These are phyloP conservation scores for Fragaria nilgerrensis DNA, from an alignment of 306 rosid genomes.

Conservation along the genomic window DNA sequence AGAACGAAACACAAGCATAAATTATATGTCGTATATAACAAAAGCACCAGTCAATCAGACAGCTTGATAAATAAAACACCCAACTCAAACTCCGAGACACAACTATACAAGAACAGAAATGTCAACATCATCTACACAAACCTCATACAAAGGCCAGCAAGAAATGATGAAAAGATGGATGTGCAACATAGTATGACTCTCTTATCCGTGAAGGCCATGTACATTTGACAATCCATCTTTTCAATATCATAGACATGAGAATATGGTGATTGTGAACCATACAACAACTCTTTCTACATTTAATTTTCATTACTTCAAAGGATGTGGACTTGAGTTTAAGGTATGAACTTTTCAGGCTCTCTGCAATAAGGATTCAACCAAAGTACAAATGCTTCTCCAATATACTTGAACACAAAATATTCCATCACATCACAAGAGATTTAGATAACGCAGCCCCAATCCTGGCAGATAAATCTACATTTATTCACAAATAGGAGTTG, in stretches of 20 bases:
- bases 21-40: neutral
- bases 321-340: neutral
- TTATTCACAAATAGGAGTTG: conserved; percentile 16
- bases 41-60: neutral
- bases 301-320: neutral
- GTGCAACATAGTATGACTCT: neutral
- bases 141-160: neutral
- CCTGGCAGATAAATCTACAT: conserved; percentile 1
- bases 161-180: neutral
- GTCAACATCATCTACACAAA: neutral
- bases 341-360: neutral
- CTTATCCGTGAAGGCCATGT: neutral
- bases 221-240: neutral
- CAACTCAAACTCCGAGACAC: neutral
- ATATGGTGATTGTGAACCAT: neutral
- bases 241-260: neutral
- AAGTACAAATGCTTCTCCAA: neutral
- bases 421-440: neutral
- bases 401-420: neutral
- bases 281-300: neutral
- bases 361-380: neutral
- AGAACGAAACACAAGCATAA: neutral
- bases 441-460: conserved; percentile 2
- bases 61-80: neutral
- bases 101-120: neutral